Evolutionary conservation across 768 basidiomycete genomes (phyloP).

Genomic region (Polyporus arcularius): DNA sequence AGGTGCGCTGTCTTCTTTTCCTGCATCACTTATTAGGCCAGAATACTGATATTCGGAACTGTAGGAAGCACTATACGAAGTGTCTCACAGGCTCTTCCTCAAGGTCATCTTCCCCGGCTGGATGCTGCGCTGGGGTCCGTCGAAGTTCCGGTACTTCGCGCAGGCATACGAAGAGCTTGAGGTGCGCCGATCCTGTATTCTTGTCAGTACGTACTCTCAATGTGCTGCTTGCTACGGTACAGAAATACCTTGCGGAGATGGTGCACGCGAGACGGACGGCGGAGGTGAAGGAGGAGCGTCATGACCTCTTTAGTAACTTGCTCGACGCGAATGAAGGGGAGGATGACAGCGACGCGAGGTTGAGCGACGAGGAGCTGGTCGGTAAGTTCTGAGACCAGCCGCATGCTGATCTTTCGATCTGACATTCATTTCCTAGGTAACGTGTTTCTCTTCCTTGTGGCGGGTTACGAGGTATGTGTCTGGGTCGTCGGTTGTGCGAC

Average conservation of each 20-base stretch:
- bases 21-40: neutral
- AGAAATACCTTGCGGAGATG: slow-evolving; percentile 57
- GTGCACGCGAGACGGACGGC: slow-evolving; percentile 43
- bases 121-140: slow-evolving; percentile 23
- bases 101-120: slow-evolving; percentile 29
- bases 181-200: slow-evolving; percentile 11
- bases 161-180: slow-evolving; percentile 31
- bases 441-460: slow-evolving; percentile 50
- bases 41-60: no score
- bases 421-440: slow-evolving; percentile 19
- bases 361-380: slow-evolving; percentile 47
- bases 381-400: slow-evolving; percentile 25
- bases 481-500: neutral
- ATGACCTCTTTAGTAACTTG: slow-evolving; percentile 56
- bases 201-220: no score
- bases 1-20: slow-evolving; percentile 10
- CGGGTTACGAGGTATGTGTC: slow-evolving; percentile 50
- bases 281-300: slow-evolving; percentile 39
- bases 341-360: slow-evolving; percentile 27
- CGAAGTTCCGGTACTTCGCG: slow-evolving; percentile 24
- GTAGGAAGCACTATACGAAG: slow-evolving; percentile 30
- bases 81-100: slow-evolving; percentile 29
- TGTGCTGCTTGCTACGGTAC: neutral
- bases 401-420: slow-evolving; percentile 2
- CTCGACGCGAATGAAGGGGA: slow-evolving; percentile 48